Base-by-base conservation (phyloP, 139 green algal genomes). In the Penium margaritaceum region DNA sequence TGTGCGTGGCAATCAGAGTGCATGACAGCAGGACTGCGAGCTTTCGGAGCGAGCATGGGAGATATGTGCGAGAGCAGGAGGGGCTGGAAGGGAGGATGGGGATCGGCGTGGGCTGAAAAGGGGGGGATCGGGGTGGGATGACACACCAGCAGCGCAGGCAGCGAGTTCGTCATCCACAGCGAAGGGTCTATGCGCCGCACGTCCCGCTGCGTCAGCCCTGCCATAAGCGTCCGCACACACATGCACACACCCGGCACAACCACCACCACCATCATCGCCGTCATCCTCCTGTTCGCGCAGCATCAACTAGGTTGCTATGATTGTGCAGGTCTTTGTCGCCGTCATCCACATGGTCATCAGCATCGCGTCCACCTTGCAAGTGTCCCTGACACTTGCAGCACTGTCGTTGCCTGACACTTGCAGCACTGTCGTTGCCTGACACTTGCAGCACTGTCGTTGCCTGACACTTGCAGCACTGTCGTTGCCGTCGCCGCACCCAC, bases 101-200 rank as follows among this genome's bases (percentile, higher is more conserved):
- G 55, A 2, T 12, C n/a, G n/a, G n/a, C n/a, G 2, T 15, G 15
- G 55, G 27, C 27, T n/a, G 5, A 29, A 36, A 7, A n/a, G 55
- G 17, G 30, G 55, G 55, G 21, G 24, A n/a, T 7, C 5, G 51
- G 51, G 5, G 55, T n/a, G 27, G 55, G 27, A 36, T n/a, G 3
- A 34, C 66, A 14, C 14, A 78, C 71, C n/a, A 78, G 71, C 5
- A 78, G 24, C 14, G 71, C 71, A 30, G 71, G 71, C 34, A 66
- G 32, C 32, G 71, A 72, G 27, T 78, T 78, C 38, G 71, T 78
- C 21, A 78, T 34, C 71, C 71, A 78, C 61, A 78, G 32, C 35
- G 63, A 78, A 3, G 71, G 71, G 32, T 78, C 71, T 0, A 78
- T 68, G 27, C 71, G 38, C 30, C 71, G 61, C 62, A 78, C 39